Evolutionary conservation across 2,329 filamentous ascomycete genomes (phyloP).

Genomic region (Tolypocladium nubicola): DNA sequence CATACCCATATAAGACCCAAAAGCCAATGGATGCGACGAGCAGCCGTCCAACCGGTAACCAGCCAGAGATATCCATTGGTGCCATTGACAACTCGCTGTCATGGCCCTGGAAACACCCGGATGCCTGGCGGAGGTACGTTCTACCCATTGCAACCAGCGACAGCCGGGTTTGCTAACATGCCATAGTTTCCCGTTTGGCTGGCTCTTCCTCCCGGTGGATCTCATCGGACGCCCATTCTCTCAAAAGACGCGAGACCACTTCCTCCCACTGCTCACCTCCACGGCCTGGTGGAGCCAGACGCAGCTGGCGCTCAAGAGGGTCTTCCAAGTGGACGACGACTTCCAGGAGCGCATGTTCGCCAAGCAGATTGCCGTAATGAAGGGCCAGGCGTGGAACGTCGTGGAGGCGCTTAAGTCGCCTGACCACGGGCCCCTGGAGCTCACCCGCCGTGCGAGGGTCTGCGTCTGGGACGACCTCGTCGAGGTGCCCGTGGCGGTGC

Average conservation of each 20-base stretch:
- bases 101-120: constrained; percentile 98
- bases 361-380: constrained; percentile 97
- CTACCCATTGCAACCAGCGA: background rate
- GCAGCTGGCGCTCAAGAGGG: constrained; percentile 69
- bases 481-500: constrained; percentile 88
- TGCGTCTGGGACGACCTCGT: constrained; percentile 98
- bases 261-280: constrained; percentile 88
- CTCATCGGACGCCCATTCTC: constrained; percentile 95
- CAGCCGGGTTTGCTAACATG: constrained; percentile 10
- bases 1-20: constrained; percentile 64
- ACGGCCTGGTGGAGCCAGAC: constrained; percentile 97
- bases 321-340: constrained; percentile 87
- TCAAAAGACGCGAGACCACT: constrained; percentile 85
- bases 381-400: constrained; percentile 98
- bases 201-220: constrained; percentile 94
- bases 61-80: constrained; percentile 63
- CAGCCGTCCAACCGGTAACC: constrained; percentile 30
- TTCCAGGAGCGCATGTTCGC: constrained; percentile 99
- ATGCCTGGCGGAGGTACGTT: constrained; percentile 59
- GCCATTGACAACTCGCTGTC: constrained; percentile 97
- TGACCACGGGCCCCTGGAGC: constrained; percentile 87
- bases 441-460: constrained; percentile 81
- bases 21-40: constrained; percentile 75
- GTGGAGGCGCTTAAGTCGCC: constrained; percentile 90
- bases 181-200: constrained; percentile 92